Evolutionary conservation across 2,329 filamentous ascomycete genomes (phyloP).

Genomic region (Colletotrichum graminicola): DNA sequence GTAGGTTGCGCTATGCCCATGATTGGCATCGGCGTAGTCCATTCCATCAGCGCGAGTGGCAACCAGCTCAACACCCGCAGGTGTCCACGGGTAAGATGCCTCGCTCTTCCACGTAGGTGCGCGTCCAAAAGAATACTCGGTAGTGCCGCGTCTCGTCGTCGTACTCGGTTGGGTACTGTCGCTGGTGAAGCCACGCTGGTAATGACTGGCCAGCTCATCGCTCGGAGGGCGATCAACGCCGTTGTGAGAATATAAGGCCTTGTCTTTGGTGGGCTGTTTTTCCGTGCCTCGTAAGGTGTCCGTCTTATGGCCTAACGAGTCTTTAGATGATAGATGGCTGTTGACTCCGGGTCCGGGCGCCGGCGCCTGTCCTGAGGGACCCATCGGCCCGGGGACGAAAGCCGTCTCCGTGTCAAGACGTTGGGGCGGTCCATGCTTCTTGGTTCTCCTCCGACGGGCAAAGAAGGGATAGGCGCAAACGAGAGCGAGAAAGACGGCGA

Average conservation of each 20-base stretch:
- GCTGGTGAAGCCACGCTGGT: constrained; percentile 33
- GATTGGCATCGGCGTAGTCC: constrained; percentile 41
- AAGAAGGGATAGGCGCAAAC: constrained; percentile 57
- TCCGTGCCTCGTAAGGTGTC: constrained; percentile 28
- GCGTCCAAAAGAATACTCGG: constrained; percentile 35
- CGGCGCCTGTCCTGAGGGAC: constrained; percentile 50
- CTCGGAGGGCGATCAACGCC: constrained; percentile 23
- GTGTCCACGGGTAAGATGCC: constrained; percentile 36
- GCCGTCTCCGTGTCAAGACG: constrained; percentile 50
- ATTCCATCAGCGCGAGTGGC: constrained; percentile 42
- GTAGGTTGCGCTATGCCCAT: constrained; percentile 53
- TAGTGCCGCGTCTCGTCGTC: constrained; percentile 30
- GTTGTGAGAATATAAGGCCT: constrained; percentile 23
- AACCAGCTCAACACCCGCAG: constrained; percentile 38
- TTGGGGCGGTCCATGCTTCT: constrained; percentile 43
- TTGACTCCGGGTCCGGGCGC: constrained; percentile 25
- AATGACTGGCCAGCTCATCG: constrained; percentile 14
- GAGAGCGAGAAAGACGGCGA: constrained; percentile 48
- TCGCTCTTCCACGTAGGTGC: constrained; percentile 41
- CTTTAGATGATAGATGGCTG: constrained; percentile 33
- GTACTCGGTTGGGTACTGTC: constrained; percentile 34
- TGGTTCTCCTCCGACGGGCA: constrained; percentile 49
- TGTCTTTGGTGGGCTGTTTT: constrained; percentile 32
- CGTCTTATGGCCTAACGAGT: constrained; percentile 31
- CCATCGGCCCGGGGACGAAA: constrained; percentile 41